Evolutionary conservation across 2,329 filamentous ascomycete genomes (phyloP).

Genomic region (Ophiostoma ulmi): DNA sequence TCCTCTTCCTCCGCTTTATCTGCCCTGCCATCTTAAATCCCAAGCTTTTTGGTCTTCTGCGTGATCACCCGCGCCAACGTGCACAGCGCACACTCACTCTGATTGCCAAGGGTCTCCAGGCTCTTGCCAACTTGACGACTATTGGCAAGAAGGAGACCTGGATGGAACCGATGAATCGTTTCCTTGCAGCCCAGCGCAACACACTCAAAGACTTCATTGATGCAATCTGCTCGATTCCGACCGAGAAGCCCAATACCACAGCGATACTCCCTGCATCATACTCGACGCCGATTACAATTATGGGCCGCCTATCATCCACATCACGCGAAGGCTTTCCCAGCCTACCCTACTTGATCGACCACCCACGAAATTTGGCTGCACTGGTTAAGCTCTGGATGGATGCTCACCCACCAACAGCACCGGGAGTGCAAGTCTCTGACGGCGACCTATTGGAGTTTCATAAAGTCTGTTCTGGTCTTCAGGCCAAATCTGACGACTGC

Average conservation of each 20-base stretch:
- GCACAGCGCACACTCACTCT: conserved; percentile 86
- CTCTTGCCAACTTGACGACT: conserved; percentile 80
- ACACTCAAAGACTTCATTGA: conserved; percentile 86
- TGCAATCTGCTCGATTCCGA: conserved; percentile 74
- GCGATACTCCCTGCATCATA: conserved; percentile 73
- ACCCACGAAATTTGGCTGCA: conserved; percentile 76
- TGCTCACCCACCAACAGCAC: conserved; percentile 36
- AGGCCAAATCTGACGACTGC: conserved; percentile 49
- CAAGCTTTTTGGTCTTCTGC: conserved; percentile 80
- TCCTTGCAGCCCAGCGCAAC: conserved; percentile 67
- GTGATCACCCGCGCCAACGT: conserved; percentile 74
- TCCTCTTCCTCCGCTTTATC: conserved; percentile 90
- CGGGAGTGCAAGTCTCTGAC: conserved; percentile 39
- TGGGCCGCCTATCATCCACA: conserved; percentile 71
- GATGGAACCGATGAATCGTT: conserved; percentile 98
- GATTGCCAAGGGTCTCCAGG: conserved; percentile 87
- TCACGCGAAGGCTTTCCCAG: conserved; percentile 90
- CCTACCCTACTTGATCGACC: conserved; percentile 87
- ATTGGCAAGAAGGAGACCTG: conserved; percentile 95
- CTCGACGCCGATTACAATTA: conserved; percentile 85
- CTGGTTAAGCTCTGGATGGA: conserved; percentile 78
- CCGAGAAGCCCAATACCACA: conserved; percentile 53
- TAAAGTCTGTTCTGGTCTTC: conserved; percentile 45
- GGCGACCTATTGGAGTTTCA: conserved; percentile 53
- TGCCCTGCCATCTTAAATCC: conserved; percentile 95